Percentiles rank a stretch among this genome's conserved stretches.
These are phyloP conservation scores for Tricladium varicosporioides DNA, from an alignment of 2,329 filamentous ascomycete species.

Conservation along the genomic window DNA sequence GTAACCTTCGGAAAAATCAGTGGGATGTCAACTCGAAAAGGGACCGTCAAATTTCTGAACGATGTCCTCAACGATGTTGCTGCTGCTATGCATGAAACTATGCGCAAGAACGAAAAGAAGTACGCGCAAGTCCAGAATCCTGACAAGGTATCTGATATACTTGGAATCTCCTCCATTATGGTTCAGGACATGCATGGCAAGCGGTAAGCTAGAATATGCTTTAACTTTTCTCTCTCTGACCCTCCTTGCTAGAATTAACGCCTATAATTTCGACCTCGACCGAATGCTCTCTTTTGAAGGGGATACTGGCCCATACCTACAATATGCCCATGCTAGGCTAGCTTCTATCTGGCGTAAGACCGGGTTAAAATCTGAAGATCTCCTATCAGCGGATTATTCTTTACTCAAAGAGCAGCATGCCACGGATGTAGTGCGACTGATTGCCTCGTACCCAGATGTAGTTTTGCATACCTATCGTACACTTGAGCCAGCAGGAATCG, in stretches of 20 bases:
- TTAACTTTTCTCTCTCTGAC: constrained; percentile 1
- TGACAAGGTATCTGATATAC: constrained; percentile 74
- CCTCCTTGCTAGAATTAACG: constrained; percentile 50
- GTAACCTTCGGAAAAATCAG: constrained; percentile 73
- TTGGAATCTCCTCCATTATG: constrained; percentile 95
- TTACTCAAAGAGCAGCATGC: constrained; percentile 72
- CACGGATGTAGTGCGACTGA: constrained; percentile 67
- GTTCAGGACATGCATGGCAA: constrained; percentile 98
- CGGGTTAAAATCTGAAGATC: constrained; percentile 51
- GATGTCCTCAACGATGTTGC: constrained; percentile 76
- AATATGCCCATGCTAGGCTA: constrained; percentile 77
- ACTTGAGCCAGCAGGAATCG: constrained; percentile 67
- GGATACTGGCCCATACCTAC: constrained; percentile 81
- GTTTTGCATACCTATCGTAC: constrained; percentile 83
- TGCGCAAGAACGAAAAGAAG: constrained; percentile 86
- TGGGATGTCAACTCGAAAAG: constrained; percentile 68
- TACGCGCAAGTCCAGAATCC: constrained; percentile 88
- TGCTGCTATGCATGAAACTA: constrained; percentile 97
- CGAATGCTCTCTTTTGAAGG: constrained; percentile 82
- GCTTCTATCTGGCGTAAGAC: constrained; percentile 61
- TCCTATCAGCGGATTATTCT: constrained; percentile 62
- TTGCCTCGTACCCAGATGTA: constrained; percentile 84
- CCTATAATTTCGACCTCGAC: constrained; percentile 74
- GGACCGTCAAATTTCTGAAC: constrained; percentile 70
- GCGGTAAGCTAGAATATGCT: constrained; percentile 52